Base-by-base conservation (phyloP, 2,329 filamentous ascomycete species). In the Dactylella cylindrospora region DNA sequence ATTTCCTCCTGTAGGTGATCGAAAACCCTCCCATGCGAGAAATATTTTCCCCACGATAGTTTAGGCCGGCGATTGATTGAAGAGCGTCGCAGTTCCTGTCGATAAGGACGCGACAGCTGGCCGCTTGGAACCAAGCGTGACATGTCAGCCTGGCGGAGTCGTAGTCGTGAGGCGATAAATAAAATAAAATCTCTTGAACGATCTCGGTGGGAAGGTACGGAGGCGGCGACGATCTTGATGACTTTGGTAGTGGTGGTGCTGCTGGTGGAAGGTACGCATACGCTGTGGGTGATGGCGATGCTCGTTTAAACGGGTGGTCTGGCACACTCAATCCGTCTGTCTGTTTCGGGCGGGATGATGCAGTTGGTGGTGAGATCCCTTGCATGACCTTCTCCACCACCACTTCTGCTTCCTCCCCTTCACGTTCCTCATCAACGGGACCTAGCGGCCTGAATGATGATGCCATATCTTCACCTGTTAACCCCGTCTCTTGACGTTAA, bases 401-500 rank as follows among this genome's bases (percentile, higher is more conserved):
- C 54, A 49, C 17, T 62, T 62, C 26, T 62, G 57, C 28, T 62
- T 62, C 9, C 57, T 97, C 71, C 90, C 82, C 66, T 83, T 81
- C 64, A 87, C 80, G 70, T 95, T 97, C 33, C 98, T 75, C 52
- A 91, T 75, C 90, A 98, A 97, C 0, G 90, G 85, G 4, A 88
- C 89, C 89, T 78, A 1, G 93, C 93, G 76, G 98, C 93, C 75
- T 85, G 77, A n/a, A n/a, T n/a, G n/a, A n/a, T n/a, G n/a, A n/a
- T n/a, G n/a, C n/a, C n/a, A n/a, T n/a, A n/a, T n/a, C n/a, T n/a
- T n/a, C n/a, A n/a, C n/a, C n/a, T n/a, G n/a, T n/a, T n/a, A n/a
- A n/a, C n/a, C n/a, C n/a, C n/a, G n/a, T n/a, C n/a, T n/a, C n/a
- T n/a, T n/a, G n/a, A n/a, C n/a, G n/a, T n/a, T n/a, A n/a, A n/a